Conservation (phyloP, 2,329 filamentous ascomycete genomes). For the Aciculosporium take region DNA sequence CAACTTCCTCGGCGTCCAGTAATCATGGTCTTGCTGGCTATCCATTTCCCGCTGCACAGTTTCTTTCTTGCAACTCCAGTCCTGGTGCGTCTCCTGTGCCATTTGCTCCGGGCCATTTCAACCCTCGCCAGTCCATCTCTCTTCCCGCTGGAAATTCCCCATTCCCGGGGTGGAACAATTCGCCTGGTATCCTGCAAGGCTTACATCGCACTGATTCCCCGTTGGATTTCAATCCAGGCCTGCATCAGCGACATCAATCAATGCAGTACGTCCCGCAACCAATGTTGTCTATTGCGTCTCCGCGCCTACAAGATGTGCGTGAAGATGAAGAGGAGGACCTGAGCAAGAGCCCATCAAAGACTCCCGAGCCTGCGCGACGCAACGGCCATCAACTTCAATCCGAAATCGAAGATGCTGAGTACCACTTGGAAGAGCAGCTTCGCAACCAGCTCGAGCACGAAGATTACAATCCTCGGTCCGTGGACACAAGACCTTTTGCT, state of each 20-base stretch:
- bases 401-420: slow-evolving; percentile 75
- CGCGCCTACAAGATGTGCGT: slow-evolving; percentile 55
- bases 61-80: slow-evolving; percentile 49
- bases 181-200: slow-evolving; percentile 39
- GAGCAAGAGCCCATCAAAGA: slow-evolving; percentile 38
- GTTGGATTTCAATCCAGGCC: slow-evolving; percentile 32
- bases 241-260: slow-evolving; percentile 45
- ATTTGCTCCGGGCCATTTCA: slow-evolving; percentile 47
- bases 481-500: slow-evolving; percentile 12
- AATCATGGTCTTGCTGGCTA: slow-evolving; percentile 42
- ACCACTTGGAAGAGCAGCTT: slow-evolving; percentile 68
- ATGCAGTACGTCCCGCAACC: slow-evolving; percentile 43
- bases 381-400: slow-evolving; percentile 62
- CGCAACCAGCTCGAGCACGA: slow-evolving; percentile 67
- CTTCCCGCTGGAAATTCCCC: slow-evolving; percentile 50
- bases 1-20: slow-evolving; percentile 64
- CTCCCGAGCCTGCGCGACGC: slow-evolving; percentile 33
- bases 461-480: slow-evolving; percentile 51
- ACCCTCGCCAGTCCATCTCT: slow-evolving; percentile 58
- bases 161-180: slow-evolving; percentile 50
- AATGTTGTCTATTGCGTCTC: slow-evolving; percentile 40
- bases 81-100: slow-evolving; percentile 59
- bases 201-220: slow-evolving; percentile 49
- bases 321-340: slow-evolving; percentile 54
- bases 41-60: slow-evolving; percentile 39